Evolutionary conservation across 192 early-diverging fungal species (phyloP), one percentile per base, ranked within the genome.

Genomic region (Dissophora globulifera): DNA sequence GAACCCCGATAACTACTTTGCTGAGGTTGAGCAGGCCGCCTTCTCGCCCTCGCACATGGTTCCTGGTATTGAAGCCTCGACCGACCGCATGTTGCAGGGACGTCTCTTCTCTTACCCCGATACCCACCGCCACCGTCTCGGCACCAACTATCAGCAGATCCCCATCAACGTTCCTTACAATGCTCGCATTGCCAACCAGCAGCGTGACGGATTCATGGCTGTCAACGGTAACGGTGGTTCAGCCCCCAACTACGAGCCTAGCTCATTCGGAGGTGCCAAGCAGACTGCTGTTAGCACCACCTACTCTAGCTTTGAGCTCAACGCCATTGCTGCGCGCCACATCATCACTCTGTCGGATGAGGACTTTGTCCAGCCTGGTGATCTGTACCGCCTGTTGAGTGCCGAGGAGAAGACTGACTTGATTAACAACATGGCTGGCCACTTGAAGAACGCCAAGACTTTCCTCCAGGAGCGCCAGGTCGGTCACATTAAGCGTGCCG

Each of bases 1-100:
- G 69, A 90, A 89, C 78, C 87, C 87, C 46, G 86, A 88, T 57
- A 89, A 93, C 78, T 91, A 90, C 85, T 91, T 91, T 84, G 84
- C 88, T 58, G 87, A 93, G 79, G 84, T 74, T 58, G 91, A 92
- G 82, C 91, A 92, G 64, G 86, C 83, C 0, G 89, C 88, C 13
- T 90, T 93, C 67, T 83, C 86, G 69, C 88, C 89, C 15, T 88
- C 89, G 26, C 82, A 87, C 66, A 69, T 89, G 68, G 83, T 90
- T 32, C 88, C 90, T 2, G 91, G 91, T 51, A 90, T 93, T 43
- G 88, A 87, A 23, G 81, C 87, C 42, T 81, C 85, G 41, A 76
- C 84, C 25, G 91, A 91, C 78, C 85, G 84, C 49, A 85, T 93
- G 82, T 81, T 91, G 59, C 89, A 91, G 64, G 88, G 89, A 33